phyloP scores from a whole-genome alignment of 805 yeast genomes.

The Ogataea naganishii region DNA sequence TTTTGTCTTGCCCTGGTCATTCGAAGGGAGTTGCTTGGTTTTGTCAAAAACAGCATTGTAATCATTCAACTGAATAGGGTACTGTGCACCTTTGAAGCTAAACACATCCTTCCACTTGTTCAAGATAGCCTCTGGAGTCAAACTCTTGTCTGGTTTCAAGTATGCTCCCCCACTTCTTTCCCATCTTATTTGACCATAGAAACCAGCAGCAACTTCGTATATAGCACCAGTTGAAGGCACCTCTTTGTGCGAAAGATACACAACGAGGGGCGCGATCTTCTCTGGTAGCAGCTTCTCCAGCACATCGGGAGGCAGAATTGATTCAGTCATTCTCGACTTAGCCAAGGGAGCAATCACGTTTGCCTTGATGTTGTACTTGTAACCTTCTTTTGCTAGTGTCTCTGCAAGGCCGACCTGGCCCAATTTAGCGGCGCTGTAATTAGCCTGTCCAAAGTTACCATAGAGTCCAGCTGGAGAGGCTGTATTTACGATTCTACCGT shows the following conservation, averaged over 20 bases:
- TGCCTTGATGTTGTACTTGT: constrained; percentile 69
- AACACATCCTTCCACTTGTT: constrained; percentile 53
- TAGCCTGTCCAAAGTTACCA: constrained; percentile 96
- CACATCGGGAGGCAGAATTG: constrained; percentile 76
- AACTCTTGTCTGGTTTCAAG: constrained; percentile 67
- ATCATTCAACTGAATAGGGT: constrained; percentile 70
- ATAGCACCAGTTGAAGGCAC: constrained; percentile 61
- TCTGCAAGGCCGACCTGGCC: constrained; percentile 89
- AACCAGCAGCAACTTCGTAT: constrained; percentile 93
- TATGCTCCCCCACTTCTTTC: constrained; percentile 83
- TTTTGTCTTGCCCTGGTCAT: constrained; percentile 39
- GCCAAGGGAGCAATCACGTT: constrained; percentile 94
- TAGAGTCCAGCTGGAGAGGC: constrained; percentile 95
- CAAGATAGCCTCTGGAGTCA: constrained; percentile 82
- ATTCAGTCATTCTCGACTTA: constrained; percentile 93
- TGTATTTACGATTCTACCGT: constrained; percentile 88
- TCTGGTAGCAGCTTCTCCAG: constrained; percentile 77
- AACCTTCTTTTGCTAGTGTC: constrained; percentile 93
- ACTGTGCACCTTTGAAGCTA: constrained; percentile 54
- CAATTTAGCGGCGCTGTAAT: constrained; percentile 88
- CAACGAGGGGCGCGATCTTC: constrained; percentile 85
- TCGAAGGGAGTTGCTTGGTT: constrained; percentile 35
- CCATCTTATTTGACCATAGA: constrained; percentile 88
- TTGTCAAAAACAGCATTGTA: constrained; percentile 51
- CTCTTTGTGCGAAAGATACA: constrained; percentile 65